Percentiles rank a stretch among this genome's conserved stretches.
phyloP scores from a whole-genome alignment of 1,284 basidiomycete genomes.

The Papiliotrema fonsecae region DNA sequence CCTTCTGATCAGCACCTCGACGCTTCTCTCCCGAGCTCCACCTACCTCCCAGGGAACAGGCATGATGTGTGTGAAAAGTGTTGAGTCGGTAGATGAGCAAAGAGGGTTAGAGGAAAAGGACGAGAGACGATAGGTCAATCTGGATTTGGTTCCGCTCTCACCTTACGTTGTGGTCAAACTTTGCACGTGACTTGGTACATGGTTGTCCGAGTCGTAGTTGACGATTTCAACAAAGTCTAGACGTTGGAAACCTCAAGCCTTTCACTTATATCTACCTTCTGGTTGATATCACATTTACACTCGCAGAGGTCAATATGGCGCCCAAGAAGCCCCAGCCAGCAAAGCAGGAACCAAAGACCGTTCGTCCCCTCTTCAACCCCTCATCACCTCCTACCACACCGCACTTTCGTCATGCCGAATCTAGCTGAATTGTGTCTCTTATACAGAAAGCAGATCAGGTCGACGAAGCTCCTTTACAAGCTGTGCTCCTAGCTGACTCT shows the following conservation, averaged over 20 bases:
- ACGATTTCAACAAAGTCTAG: too few relatives aligned
- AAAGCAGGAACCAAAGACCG: conserved; percentile 26
- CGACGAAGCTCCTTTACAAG: conserved; percentile 79
- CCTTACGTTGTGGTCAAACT: background rate
- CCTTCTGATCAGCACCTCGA: conserved; percentile 41
- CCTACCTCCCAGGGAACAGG: conserved; percentile 79
- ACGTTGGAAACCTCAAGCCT: background rate
- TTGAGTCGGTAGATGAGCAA: background rate
- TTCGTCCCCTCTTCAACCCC: conserved; percentile 4
- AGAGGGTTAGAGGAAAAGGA: background rate
- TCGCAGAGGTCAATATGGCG: conserved; percentile 23
- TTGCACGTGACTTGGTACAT: background rate
- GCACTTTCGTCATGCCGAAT: background rate
- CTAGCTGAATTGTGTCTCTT: conserved; percentile 11
- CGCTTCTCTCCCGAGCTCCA: background rate
- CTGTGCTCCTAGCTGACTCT: conserved; percentile 88
- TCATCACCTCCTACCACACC: background rate
- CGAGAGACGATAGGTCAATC: background rate
- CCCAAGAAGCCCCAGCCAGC: conserved; percentile 35
- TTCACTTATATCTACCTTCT: background rate
- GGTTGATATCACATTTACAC: background rate
- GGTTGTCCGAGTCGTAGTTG: too few relatives aligned
- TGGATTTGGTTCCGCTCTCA: conserved; percentile 2
- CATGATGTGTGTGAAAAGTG: conserved; percentile 52
- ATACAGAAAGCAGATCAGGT: conserved; percentile 35